These are phyloP conservation scores for Kurtzmaniella cleridarum DNA, from an alignment of 805 yeast genomes.

Conservation along the genomic window DNA sequence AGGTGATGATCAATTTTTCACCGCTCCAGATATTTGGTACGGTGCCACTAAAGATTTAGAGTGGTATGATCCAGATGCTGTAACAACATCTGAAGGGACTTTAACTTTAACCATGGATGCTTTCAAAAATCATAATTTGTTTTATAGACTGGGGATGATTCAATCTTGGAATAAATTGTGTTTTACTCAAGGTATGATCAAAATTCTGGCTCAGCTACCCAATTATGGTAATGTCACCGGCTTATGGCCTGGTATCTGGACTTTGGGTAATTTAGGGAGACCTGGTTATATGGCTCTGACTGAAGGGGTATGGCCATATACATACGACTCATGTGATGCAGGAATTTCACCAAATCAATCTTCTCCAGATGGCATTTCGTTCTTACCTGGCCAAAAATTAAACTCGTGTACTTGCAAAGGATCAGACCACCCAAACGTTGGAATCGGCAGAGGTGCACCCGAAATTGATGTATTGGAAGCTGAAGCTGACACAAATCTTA, in stretches of 20 bases:
- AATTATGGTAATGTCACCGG: slow-evolving; percentile 27
- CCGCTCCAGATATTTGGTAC: slow-evolving; percentile 31
- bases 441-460: slow-evolving; percentile 36
- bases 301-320: slow-evolving; percentile 38
- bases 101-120: slow-evolving; percentile 28
- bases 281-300: slow-evolving; percentile 32
- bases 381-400: slow-evolving; percentile 32
- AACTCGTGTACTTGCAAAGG: slow-evolving; percentile 29
- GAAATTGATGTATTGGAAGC: slow-evolving; percentile 27
- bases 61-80: slow-evolving; percentile 35
- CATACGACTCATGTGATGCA: slow-evolving; percentile 31
- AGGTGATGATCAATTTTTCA: slow-evolving; percentile 35
- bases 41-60: slow-evolving; percentile 35
- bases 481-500: slow-evolving; percentile 51
- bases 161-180: slow-evolving; percentile 33
- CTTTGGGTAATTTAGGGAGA: slow-evolving; percentile 32
- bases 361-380: slow-evolving; percentile 34
- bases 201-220: slow-evolving; percentile 25
- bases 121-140: slow-evolving; percentile 20
- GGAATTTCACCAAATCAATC: slow-evolving; percentile 36
- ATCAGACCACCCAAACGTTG: slow-evolving; percentile 32
- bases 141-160: slow-evolving; percentile 31
- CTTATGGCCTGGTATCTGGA: slow-evolving; percentile 37
- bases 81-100: slow-evolving; percentile 29
- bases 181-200: slow-evolving; percentile 27